These are phyloP conservation scores for Aspergillus sp. DNA, from an alignment of 2,329 filamentous ascomycete genomes.

Conservation along the genomic window DNA sequence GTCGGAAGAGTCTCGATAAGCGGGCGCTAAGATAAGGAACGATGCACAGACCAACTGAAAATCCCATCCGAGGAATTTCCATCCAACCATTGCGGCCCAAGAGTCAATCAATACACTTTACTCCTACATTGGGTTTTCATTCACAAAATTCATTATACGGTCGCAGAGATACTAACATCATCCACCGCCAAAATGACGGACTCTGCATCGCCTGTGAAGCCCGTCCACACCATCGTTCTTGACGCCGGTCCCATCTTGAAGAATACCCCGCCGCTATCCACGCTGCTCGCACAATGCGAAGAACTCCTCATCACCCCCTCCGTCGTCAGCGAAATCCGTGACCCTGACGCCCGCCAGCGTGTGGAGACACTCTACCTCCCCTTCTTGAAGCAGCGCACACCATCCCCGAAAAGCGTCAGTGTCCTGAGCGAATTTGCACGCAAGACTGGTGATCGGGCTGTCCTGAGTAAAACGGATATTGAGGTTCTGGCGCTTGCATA, in stretches of 20 bases:
- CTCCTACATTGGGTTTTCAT: neutral
- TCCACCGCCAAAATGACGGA: conserved; percentile 25
- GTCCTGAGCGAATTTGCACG: conserved; percentile 82
- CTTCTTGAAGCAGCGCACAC: conserved; percentile 76
- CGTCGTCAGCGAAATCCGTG: conserved; percentile 83
- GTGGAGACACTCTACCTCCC: conserved; percentile 83
- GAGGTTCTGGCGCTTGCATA: conserved; percentile 88
- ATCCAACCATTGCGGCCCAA: conserved; percentile 3
- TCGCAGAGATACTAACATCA: neutral
- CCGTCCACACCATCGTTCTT: conserved; percentile 79
- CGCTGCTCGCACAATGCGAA: conserved; percentile 75
- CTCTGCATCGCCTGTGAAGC: conserved; percentile 57
- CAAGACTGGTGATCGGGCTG: conserved; percentile 83
- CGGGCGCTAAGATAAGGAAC: conserved; percentile 40
- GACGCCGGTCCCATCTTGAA: conserved; percentile 93
- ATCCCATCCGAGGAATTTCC: conserved; percentile 20
- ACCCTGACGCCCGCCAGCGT: conserved; percentile 75
- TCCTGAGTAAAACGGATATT: conserved; percentile 85
- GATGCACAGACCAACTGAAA: conserved; percentile 41
- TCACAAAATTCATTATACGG: neutral
- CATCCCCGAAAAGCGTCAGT: conserved; percentile 73
- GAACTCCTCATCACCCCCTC: conserved; percentile 79
- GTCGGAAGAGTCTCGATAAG: conserved; percentile 4
- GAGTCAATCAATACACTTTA: neutral
- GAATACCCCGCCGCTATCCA: conserved; percentile 83